Conservation (phyloP, 2,329 filamentous ascomycete species). For the Fusarium mexicanum region DNA sequence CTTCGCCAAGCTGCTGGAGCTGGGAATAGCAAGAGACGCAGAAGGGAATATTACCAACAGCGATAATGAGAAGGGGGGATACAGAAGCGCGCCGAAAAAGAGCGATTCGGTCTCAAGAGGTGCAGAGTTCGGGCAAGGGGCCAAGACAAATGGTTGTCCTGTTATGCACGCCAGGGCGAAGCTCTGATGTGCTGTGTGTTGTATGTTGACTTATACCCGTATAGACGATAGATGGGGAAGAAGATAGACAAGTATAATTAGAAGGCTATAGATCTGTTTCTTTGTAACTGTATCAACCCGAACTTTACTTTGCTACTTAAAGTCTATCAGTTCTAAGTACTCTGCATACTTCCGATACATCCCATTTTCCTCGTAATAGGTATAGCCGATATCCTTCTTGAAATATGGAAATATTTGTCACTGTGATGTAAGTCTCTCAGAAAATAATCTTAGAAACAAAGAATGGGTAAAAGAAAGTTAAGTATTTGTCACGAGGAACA, state of each 20-base stretch:
- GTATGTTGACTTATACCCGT: background rate
- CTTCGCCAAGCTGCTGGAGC: background rate
- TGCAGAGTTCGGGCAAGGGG: background rate
- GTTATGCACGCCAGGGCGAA: background rate
- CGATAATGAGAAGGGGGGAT: constrained; percentile 2
- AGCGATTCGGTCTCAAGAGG: background rate
- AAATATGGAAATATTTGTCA: too few species aligned
- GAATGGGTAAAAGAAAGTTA: too few species aligned
- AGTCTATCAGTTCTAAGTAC: too few species aligned
- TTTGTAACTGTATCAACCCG: background rate
- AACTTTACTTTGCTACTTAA: too few species aligned
- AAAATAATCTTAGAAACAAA: too few species aligned
- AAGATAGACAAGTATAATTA: background rate
- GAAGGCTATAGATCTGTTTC: background rate
- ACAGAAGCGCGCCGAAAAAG: constrained; percentile 2
- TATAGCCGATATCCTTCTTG: too few species aligned
- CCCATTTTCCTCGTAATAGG: too few species aligned
- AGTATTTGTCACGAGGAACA: background rate
- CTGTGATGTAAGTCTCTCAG: too few species aligned
- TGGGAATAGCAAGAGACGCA: background rate
- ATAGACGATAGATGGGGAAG: background rate
- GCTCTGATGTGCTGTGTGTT: background rate
- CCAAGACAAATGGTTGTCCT: background rate
- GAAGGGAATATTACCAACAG: background rate
- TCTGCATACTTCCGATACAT: too few species aligned